A percentile compares a stretch with the other conserved stretches of the same genome.
phyloP scores from a whole-genome alignment of 2,329 filamentous ascomycete genomes.

The Albifimbria verrucaria region DNA sequence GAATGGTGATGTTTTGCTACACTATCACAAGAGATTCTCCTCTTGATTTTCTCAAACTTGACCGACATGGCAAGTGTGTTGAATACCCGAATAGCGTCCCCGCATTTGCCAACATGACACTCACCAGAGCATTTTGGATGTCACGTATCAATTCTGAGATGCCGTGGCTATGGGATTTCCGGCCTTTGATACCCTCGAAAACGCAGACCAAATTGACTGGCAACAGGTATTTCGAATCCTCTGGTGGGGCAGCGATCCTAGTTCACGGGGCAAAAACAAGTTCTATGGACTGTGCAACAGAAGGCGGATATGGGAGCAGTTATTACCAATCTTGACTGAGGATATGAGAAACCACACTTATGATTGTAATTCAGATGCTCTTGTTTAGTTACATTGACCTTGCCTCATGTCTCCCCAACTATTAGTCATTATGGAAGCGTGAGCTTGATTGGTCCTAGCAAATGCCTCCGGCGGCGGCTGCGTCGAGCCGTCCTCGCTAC shows the following conservation, averaged over 20 bases:
- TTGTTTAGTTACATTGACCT: no score
- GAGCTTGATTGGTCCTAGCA: no score
- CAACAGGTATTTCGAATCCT: background rate
- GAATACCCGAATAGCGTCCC: background rate
- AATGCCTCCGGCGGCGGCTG: no score
- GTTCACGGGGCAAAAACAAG: background rate
- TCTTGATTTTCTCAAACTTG: background rate
- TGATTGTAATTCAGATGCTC: no score
- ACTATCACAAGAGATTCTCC: background rate
- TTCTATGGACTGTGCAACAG: background rate
- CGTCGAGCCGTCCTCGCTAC: no score
- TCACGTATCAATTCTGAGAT: background rate
- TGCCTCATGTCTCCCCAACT: no score
- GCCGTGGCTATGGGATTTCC: background rate
- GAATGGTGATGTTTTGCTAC: background rate
- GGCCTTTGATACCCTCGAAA: background rate
- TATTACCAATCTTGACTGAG: background rate
- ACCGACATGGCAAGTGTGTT: background rate
- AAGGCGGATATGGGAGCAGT: background rate
- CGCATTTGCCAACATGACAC: background rate
- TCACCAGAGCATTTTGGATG: background rate
- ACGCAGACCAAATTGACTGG: background rate
- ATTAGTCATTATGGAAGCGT: no score
- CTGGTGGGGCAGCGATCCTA: background rate
- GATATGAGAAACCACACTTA: no score